These are phyloP conservation scores for Tremella fuciformis DNA, from an alignment of 768 basidiomycete species.

Conservation along the genomic window DNA sequence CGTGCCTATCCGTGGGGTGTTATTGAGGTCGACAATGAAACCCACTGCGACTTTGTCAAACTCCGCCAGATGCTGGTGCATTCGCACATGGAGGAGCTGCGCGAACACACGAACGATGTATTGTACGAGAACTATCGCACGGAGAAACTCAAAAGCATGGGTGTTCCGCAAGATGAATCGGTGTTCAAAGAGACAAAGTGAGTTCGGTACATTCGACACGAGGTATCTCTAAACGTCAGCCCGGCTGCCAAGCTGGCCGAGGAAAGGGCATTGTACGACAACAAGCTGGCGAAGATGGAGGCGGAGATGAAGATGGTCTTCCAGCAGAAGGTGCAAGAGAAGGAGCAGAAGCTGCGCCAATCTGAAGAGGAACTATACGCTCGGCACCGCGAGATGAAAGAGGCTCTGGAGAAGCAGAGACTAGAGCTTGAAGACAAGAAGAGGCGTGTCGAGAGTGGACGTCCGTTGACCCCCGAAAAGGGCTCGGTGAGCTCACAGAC, in stretches of 20 bases:
- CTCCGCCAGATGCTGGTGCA: slow-evolving; percentile 98
- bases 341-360: slow-evolving; percentile 98
- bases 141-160: slow-evolving; percentile 94
- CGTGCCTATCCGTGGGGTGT: slow-evolving; percentile 98
- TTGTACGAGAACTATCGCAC: slow-evolving; percentile 98
- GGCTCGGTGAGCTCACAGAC: slow-evolving; percentile 60
- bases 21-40: slow-evolving; percentile 98
- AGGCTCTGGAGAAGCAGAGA: slow-evolving; percentile 94
- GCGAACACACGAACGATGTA: slow-evolving; percentile 92
- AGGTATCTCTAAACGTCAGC: slow-evolving; percentile 51
- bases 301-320: slow-evolving; percentile 99
- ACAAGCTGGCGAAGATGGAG: slow-evolving; percentile 79
- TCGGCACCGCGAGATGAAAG: slow-evolving; percentile 99
- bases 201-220: slow-evolving; percentile 47
- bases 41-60: slow-evolving; percentile 99
- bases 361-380: slow-evolving; percentile 98
- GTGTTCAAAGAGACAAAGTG: slow-evolving; percentile 99
- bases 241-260: slow-evolving; percentile 95
- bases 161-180: slow-evolving; percentile 91
- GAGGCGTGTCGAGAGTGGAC: slow-evolving; percentile 87
- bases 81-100: slow-evolving; percentile 98
- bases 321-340: slow-evolving; percentile 99
- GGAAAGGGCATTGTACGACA: slow-evolving; percentile 92
- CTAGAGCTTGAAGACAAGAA: slow-evolving; percentile 96
- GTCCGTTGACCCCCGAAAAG: slow-evolving; percentile 94